Evolutionary conservation across 202 grass and related monocot species (phyloP).

Genomic region (Carex sylvatica): DNA sequence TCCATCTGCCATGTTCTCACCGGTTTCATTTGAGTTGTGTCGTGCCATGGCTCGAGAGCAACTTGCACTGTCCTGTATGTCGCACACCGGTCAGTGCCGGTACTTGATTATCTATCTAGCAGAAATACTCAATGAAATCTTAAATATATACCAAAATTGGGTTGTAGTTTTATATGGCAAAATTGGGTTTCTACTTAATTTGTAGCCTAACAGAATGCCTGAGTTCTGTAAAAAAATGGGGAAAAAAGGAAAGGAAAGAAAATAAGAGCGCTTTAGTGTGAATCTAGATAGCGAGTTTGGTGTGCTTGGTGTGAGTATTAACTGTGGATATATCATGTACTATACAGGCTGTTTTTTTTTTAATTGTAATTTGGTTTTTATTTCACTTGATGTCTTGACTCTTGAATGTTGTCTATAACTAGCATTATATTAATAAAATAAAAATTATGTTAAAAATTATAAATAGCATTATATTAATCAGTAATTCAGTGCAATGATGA

Average conservation of each 20-base stretch:
- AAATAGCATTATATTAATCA: neutral
- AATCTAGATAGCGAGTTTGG: neutral
- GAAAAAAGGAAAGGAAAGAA: neutral
- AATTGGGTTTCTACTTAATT: neutral
- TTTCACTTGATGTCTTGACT: neutral
- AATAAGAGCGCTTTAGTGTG: neutral
- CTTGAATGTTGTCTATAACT: neutral
- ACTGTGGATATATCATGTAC: conserved; percentile 8
- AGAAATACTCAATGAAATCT: neutral
- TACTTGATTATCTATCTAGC: neutral
- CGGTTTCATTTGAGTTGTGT: conserved; percentile 84
- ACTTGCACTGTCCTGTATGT: conserved; percentile 67
- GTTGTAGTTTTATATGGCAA: neutral
- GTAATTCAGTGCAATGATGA: neutral
- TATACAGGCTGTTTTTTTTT: neutral
- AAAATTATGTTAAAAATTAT: conserved; percentile 4
- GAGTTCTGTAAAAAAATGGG: neutral
- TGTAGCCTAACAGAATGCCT: neutral
- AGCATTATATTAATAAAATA: neutral
- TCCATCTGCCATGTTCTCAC: conserved; percentile 68
- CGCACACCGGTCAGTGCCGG: conserved; percentile 34
- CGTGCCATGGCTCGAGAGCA: conserved; percentile 70
- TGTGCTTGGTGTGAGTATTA: neutral
- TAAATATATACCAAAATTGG: neutral
- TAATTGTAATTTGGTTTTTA: neutral